Conservation (phyloP, 225 moss, liverwort and hornwort species). For the Asterella californica region DNA sequence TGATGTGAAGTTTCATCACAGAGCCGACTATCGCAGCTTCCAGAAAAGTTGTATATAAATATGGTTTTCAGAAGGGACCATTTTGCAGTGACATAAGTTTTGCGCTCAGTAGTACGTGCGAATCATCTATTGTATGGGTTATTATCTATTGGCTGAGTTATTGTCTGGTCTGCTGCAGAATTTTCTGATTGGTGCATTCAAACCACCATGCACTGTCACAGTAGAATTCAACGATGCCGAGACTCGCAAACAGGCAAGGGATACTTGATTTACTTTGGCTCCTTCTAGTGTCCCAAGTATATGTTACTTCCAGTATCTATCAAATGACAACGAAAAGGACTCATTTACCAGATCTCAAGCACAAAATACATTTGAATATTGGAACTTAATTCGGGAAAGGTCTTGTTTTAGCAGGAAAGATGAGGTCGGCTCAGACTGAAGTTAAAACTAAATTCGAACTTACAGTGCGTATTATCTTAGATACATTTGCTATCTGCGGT, state of each 20-base stretch:
- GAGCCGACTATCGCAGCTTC: too few relatives aligned
- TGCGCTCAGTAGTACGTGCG: too few relatives aligned
- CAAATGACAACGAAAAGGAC: background rate
- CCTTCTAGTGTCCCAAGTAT: background rate
- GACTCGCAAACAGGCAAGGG: slow-evolving; percentile 62
- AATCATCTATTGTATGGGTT: too few relatives aligned
- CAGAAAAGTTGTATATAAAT: background rate
- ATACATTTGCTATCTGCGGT: background rate
- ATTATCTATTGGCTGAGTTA: background rate
- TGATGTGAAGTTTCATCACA: background rate
- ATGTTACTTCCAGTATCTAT: background rate
- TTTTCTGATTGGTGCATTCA: slow-evolving; percentile 75
- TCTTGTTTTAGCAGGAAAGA: background rate
- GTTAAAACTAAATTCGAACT: background rate
- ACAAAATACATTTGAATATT: background rate
- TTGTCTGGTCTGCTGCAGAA: slow-evolving; percentile 48
- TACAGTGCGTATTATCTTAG: too few relatives aligned
- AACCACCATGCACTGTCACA: slow-evolving; percentile 64
- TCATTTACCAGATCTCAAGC: background rate
- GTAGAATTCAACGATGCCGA: slow-evolving; percentile 83
- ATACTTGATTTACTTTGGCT: background rate
- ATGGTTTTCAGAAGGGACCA: too few relatives aligned
- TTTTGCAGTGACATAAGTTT: too few relatives aligned
- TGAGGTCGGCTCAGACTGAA: background rate
- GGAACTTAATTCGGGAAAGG: background rate